Evolutionary conservation across 2,329 filamentous ascomycete species (phyloP).

Genomic region (Penicillium sp.): DNA sequence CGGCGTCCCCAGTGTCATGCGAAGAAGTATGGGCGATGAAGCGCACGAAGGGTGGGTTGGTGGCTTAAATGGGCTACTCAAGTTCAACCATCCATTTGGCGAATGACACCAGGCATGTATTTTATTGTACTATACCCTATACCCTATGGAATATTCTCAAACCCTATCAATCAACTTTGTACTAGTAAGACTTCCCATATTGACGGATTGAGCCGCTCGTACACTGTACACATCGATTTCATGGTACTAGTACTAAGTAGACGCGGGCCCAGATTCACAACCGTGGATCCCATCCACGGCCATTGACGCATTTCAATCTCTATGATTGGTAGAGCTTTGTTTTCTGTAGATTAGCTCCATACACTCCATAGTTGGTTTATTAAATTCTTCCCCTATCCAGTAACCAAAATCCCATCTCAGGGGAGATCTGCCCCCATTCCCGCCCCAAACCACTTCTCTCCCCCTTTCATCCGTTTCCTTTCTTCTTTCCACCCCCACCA

Average conservation of each 20-base stretch:
- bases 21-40: slow-evolving; percentile 54
- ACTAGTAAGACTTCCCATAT: not conserved
- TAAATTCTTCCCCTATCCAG: not conserved
- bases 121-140: not conserved
- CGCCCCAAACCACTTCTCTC: slow-evolving; percentile 18
- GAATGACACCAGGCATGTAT: slow-evolving; percentile 45
- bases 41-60: slow-evolving; percentile 94
- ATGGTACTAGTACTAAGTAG: not conserved
- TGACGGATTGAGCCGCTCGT: not conserved
- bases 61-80: slow-evolving; percentile 85
- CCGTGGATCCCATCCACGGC: not conserved
- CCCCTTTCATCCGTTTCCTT: slow-evolving; percentile 9
- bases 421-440: slow-evolving; percentile 6
- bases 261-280: not conserved
- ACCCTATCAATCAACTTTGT: no score
- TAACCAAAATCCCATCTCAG: not conserved
- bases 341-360: slow-evolving; percentile 24
- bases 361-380: not conserved
- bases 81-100: slow-evolving; percentile 98
- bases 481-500: slow-evolving; percentile 10
- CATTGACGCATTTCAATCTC: not conserved
- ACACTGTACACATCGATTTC: not conserved
- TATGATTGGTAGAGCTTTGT: slow-evolving; percentile 22
- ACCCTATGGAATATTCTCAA: not conserved
- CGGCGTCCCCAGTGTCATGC: slow-evolving; percentile 89